Evolutionary conservation across 2,329 filamentous ascomycete genomes (phyloP).

Genomic region (Epichloe glyceriae): DNA sequence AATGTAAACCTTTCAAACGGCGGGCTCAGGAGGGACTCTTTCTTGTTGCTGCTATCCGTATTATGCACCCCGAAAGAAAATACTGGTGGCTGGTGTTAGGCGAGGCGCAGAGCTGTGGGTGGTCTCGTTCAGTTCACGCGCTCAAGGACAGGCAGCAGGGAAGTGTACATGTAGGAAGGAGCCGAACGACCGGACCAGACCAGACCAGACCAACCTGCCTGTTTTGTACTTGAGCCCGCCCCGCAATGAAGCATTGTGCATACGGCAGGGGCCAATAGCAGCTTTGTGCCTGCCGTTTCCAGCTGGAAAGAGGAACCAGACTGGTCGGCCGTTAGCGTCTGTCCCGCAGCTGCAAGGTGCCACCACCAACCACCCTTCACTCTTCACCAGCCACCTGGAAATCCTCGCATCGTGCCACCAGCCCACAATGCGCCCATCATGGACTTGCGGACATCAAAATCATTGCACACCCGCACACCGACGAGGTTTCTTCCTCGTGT

Average conservation of each 20-base stretch:
- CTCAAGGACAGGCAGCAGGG: no score
- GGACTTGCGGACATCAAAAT: background rate
- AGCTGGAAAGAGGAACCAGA: background rate
- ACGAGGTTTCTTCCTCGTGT: background rate
- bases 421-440: background rate
- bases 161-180: no score
- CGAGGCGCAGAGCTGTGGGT: no score
- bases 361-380: slow-evolving; percentile 2
- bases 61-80: no score
- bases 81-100: no score
- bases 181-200: no score
- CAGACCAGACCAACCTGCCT: no score
- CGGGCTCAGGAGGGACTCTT: no score
- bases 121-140: background rate
- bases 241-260: background rate
- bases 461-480: background rate
- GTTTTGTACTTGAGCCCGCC: background rate
- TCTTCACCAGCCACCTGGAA: slow-evolving; percentile 5
- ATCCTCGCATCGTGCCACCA: background rate
- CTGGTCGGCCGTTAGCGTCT: background rate
- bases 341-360: background rate
- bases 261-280: background rate
- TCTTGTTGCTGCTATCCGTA: no score
- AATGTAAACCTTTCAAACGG: no score
- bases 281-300: background rate